Evolutionary conservation across 139 green algal genomes (phyloP), one percentile per base, ranked within the genome.

Genomic region (Chlorella sorokiniana): DNA sequence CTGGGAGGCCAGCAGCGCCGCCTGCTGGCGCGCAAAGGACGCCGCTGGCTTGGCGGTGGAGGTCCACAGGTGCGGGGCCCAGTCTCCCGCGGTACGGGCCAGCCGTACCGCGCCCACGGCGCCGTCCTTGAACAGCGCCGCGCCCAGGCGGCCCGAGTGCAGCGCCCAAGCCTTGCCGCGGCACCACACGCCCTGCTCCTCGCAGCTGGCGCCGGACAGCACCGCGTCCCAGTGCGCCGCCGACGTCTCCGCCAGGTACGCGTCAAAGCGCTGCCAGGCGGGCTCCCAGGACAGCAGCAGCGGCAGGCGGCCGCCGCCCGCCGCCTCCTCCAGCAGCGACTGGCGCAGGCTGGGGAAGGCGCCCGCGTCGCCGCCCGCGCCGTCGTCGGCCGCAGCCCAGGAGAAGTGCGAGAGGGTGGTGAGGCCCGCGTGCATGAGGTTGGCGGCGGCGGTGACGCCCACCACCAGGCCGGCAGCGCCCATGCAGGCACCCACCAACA

Each of bases 391-490:
- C 0, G 27, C 59, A 25, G 35, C 27, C 29, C 42, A 29, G 35
- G 78, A 69, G 64, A 83, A 79, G 78, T 78, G 69, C 0, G 69
- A 77, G 29, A 78, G 63, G 6, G 69, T 69, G n/a, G 42, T n/a
- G 0, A 78, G 27, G 75, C 75, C 54, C 7, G 68, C 67, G 61
- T 84, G 79, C 45, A 76, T 70, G 25, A 84, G 54, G 59, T 69
- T 84, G 71, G 79, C 79, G 14, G 45, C 79, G 0, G 69, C 54
- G 8, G 79, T 84, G 71, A 80, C 51, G 59, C 20, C n/a, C 4
- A 69, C 68, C 27, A 84, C 71, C 2, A 48, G 29, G 9, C 25
- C 44, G 1, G 64, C 63, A 0, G 63, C 25, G 76, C 63, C 59
- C 42, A 82, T 25, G n/a, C 79, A 79, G 9, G 42, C 48, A 45